These are phyloP conservation scores for Trichosporon sp. DNA, from an alignment of 1,284 basidiomycete species.

Conservation along the genomic window DNA sequence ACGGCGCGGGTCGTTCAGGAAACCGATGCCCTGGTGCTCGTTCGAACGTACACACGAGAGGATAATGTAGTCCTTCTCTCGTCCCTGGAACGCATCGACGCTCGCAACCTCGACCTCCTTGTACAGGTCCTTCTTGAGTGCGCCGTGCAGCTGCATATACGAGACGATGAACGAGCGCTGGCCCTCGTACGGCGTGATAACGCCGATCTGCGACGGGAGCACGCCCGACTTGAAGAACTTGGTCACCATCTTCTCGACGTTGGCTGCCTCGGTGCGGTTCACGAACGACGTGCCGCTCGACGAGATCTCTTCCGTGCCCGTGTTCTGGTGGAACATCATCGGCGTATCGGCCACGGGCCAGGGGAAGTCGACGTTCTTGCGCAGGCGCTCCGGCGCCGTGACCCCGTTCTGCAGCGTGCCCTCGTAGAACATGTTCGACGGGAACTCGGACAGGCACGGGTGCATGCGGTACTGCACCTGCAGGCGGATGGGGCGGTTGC, in stretches of 20 bases:
- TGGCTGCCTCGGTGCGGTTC: slow-evolving; percentile 96
- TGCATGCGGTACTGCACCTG: slow-evolving; percentile 99
- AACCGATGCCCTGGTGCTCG: slow-evolving; percentile 98
- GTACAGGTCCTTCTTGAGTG: slow-evolving; percentile 96
- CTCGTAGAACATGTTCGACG: slow-evolving; percentile 99
- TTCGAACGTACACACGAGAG: slow-evolving; percentile 98
- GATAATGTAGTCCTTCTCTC: slow-evolving; percentile 99
- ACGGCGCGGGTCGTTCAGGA: slow-evolving; percentile 94
- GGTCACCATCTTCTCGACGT: slow-evolving; percentile 99
- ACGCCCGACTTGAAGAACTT: slow-evolving; percentile 99
- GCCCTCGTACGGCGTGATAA: slow-evolving; percentile 98
- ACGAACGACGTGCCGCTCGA: slow-evolving; percentile 97
- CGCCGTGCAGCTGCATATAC: slow-evolving; percentile 99
- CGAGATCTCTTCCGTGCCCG: slow-evolving; percentile 98
- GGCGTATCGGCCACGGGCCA: slow-evolving; percentile 98
- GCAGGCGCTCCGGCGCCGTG: slow-evolving; percentile 90
- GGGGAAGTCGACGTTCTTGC: slow-evolving; percentile 97
- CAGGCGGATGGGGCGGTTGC: slow-evolving; percentile 92
- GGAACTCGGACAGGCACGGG: slow-evolving; percentile 97
- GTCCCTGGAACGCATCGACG: slow-evolving; percentile 98
- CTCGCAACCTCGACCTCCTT: slow-evolving; percentile 99
- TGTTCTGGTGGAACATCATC: slow-evolving; percentile 99
- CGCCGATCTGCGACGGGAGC: slow-evolving; percentile 88
- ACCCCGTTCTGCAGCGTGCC: slow-evolving; percentile 98
- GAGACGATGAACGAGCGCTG: slow-evolving; percentile 98